phyloP scores from a whole-genome alignment of 805 yeast species.

The Priceomyces fermenticarens region DNA sequence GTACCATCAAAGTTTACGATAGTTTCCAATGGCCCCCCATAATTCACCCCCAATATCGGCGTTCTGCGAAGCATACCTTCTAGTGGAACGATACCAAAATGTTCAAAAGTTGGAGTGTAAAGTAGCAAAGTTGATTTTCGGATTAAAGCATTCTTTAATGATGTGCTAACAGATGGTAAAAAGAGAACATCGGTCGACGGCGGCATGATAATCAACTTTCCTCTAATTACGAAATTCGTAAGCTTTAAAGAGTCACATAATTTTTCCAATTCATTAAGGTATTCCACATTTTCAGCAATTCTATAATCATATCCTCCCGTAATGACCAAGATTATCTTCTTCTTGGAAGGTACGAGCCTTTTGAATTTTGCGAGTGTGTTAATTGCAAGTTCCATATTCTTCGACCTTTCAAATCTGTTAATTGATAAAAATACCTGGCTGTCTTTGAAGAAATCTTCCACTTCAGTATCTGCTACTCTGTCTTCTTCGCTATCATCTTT shows the following conservation, averaged over 20 bases:
- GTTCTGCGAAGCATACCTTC: slow-evolving; percentile 87
- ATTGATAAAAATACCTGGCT: slow-evolving; percentile 61
- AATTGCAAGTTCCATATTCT: slow-evolving; percentile 77
- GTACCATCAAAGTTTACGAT: slow-evolving; percentile 35
- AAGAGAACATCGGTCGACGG: slow-evolving; percentile 56
- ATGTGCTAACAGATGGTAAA: slow-evolving; percentile 73
- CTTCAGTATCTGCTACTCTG: slow-evolving; percentile 26
- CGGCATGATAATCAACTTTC: slow-evolving; percentile 33
- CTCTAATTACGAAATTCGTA: slow-evolving; percentile 42
- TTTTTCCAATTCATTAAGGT: slow-evolving; percentile 56
- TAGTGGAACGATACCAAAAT: slow-evolving; percentile 96
- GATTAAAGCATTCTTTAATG: slow-evolving; percentile 61
- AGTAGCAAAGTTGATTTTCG: slow-evolving; percentile 56
- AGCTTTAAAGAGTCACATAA: slow-evolving; percentile 47
- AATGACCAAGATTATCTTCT: slow-evolving; percentile 54
- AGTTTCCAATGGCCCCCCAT: slow-evolving; percentile 93
- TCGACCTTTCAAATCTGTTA: slow-evolving; percentile 86
- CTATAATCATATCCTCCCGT: slow-evolving; percentile 91
- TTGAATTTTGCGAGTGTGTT: slow-evolving; percentile 54
- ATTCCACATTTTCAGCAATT: slow-evolving; percentile 71
- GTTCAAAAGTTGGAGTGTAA: slow-evolving; percentile 91
- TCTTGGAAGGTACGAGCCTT: slow-evolving; percentile 22
- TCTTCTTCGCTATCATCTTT: slow-evolving; percentile 15
- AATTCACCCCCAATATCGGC: slow-evolving; percentile 81
- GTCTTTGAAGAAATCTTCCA: slow-evolving; percentile 31